Base-by-base conservation (phyloP, 805 yeast species). In the Saccharomyces cerevisiae region DNA sequence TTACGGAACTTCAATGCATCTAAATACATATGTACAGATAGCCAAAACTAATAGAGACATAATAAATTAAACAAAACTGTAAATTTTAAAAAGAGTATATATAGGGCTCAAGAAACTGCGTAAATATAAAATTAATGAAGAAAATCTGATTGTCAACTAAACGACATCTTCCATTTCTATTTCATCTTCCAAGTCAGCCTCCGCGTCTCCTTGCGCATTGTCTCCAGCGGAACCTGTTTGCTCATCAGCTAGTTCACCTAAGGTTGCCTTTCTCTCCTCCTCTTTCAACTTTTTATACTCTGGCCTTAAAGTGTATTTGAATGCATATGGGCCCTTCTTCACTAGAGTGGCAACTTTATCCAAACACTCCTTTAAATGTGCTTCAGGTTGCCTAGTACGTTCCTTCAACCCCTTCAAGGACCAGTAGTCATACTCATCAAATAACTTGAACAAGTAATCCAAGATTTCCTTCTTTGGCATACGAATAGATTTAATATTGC, bases 351-450 rank as follows among this genome's bases (percentile, higher is more conserved):
- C 98, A 65, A 94, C 89, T 49, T 86, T 82, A 57, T 92, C 99
- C 50, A 94, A 75, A 55, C 94, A 87, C 67, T 91, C 97, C 67
- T 91, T 89, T 59, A 94, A 76, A 69, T 88, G 95, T 22, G 85
- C 85, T 68, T 94, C 99, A 1, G 99, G 99, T 75, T 94, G 99
- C 64, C 85, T 84, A 2, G 97, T 90, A 61, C 96, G 81, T 68
- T 94, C 99, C 65, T 89, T 86, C 57, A 94, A 76, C 43, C 97
- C 97, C 71, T 90, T 90, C 78, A 94, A 78, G 10, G 94, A 84
- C 99, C 99, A 94, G 71, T 91, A 94, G 67, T 92, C 97, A 69
- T 87, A 89, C 69, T 91, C 95, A 70, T 90, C 97, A 71, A 94
- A 94, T 63, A 92, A 76, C 61, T 86, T 80, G 81, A 94, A 94